Evolutionary conservation across 768 basidiomycete genomes (phyloP), one percentile per base, ranked within the genome.

Genomic region (Exsudoporus frostii): DNA sequence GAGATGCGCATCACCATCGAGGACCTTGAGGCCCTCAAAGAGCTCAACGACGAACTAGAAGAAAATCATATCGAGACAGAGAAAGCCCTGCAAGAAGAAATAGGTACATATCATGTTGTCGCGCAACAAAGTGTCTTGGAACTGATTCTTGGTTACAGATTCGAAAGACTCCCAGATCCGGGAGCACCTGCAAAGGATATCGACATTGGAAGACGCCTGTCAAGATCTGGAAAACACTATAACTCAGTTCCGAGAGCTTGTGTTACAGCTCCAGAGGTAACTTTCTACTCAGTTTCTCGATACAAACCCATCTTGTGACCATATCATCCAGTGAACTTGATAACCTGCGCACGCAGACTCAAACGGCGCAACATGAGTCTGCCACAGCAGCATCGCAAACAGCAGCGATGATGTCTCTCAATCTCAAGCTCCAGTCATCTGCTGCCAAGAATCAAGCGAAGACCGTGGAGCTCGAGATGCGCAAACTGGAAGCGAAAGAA

Each of bases 1-100:
- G 94, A 98, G 71, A 95, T 98, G 90, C 83, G 92, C 13, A 86
- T 92, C 50, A 91, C 90, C 0, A 92, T 98, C 50, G 96, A 98
- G 68, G 97, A 99, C 63, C 83, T 98, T 4, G 97, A 99, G 66
- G 84, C 94, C 11, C 81, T 99, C 38, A 91, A 95, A 66, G 97
- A 98, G 64, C 86, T 99, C 44, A 92, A 88, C 51, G 96, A 99
- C 56, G 97, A 99, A 71, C 80, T 99, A 3, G 97, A 98, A 69
- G 95, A 98, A 71, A 94, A 92, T 62, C 96, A 98, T 57, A 67
- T 90, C 3, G 96, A 97, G 70, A 91, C 93, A 0, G 96, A 98
- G 73, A 94, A 91, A 67, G 81, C 85, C 22, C 71, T 99, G 53
- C 86, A 93, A 62, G 91, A 90, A 41, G 96, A 98, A 45, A 78